A percentile compares a stretch with the other conserved stretches of the same genome.
Conservation (phyloP, 2,329 filamentous ascomycete genomes). For the Orbilia quercus region DNA sequence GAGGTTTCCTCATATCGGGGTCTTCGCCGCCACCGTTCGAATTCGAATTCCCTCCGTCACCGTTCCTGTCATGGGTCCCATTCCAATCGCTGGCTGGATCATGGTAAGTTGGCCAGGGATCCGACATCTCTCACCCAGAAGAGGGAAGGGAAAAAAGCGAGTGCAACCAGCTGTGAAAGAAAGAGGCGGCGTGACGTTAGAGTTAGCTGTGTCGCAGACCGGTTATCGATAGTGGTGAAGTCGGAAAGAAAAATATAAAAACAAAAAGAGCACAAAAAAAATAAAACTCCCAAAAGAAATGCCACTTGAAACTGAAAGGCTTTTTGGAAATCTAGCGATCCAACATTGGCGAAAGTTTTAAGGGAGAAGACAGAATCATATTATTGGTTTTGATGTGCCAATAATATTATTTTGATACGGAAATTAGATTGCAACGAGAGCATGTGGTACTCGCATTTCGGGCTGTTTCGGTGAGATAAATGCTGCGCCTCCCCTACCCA, state of each 20-base stretch:
- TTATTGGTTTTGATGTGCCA: too few species aligned
- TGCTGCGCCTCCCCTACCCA: slow-evolving; percentile 56
- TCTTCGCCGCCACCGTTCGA: slow-evolving; percentile 25
- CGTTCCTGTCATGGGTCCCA: slow-evolving; percentile 39
- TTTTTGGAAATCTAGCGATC: slow-evolving; percentile 23
- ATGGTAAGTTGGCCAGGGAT: slow-evolving; percentile 29
- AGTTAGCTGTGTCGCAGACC: not conserved
- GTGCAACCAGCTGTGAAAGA: not conserved
- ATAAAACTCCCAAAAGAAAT: too few species aligned
- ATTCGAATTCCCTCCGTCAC: slow-evolving; percentile 28
- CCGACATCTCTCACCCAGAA: slow-evolving; percentile 48
- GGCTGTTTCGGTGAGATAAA: slow-evolving; percentile 56
- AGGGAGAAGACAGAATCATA: too few species aligned
- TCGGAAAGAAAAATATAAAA: slow-evolving; percentile 13
- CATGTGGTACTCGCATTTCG: slow-evolving; percentile 55
- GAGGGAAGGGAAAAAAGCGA: slow-evolving; percentile 2
- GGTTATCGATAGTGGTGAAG: slow-evolving; percentile 21
- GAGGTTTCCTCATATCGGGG: slow-evolving; percentile 41
- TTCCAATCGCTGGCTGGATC: slow-evolving; percentile 38
- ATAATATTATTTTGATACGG: too few species aligned
- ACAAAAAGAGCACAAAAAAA: not conserved
- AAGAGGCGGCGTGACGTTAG: not conserved
- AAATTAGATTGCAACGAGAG: slow-evolving; percentile 52
- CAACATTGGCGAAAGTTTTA: slow-evolving; percentile 41
- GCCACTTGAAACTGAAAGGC: too few species aligned